A percentile compares a stretch with the other conserved stretches of the same genome.
Conservation (phyloP, 192 early-diverging fungal species). For the Rhizophagus sp. region DNA sequence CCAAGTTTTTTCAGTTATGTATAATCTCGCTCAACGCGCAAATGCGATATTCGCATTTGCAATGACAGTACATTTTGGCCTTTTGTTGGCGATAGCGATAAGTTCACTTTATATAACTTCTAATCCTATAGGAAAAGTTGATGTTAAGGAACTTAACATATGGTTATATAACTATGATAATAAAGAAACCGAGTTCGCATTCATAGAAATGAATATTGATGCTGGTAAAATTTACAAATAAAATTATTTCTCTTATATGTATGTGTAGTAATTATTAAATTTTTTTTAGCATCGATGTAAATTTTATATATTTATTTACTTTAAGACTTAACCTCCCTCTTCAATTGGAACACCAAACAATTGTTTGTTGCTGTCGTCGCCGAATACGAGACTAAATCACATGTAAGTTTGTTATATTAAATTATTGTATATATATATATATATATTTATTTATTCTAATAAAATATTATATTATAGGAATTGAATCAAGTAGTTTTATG, state of each 20-base stretch:
- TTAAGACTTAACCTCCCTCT: constrained; percentile 74
- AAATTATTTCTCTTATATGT: neutral
- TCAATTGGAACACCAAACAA: constrained; percentile 93
- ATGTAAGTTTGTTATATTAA: constrained; percentile 48
- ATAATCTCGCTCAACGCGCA: constrained; percentile 12
- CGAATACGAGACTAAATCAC: constrained; percentile 69
- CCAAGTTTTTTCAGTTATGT: neutral
- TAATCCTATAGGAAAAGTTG: constrained; percentile 9
- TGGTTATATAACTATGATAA: constrained; percentile 16
- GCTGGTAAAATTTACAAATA: constrained; percentile 15
- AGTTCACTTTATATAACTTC: constrained; percentile 16
- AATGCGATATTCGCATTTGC: constrained; percentile 28
- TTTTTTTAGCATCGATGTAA: neutral
- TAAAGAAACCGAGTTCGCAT: constrained; percentile 21
- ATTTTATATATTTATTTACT: neutral
- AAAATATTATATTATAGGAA: constrained; percentile 36
- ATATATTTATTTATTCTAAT: neutral
- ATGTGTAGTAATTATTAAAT: neutral
- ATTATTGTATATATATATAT: neutral
- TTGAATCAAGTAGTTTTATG: constrained; percentile 80
- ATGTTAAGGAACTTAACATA: constrained; percentile 1
- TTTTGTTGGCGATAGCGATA: constrained; percentile 16
- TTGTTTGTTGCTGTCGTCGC: constrained; percentile 78
- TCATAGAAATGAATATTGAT: constrained; percentile 14
- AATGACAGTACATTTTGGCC: constrained; percentile 22